A percentile compares a stretch with the other conserved stretches of the same genome.
Conservation (phyloP, 306 rosid genomes). For the Lathyrus aphaca region DNA sequence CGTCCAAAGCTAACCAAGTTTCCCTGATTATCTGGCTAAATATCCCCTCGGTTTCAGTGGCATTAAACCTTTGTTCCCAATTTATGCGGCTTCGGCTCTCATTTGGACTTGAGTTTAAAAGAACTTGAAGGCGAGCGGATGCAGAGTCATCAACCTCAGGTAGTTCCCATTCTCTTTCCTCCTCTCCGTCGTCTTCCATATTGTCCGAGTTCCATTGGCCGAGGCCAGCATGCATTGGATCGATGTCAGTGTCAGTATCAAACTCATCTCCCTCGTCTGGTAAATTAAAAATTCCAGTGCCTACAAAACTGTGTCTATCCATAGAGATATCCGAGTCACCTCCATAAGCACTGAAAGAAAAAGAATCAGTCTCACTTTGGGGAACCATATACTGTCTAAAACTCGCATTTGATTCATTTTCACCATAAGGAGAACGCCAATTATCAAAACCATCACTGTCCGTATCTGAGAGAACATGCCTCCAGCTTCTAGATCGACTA, state of each 20-base stretch:
- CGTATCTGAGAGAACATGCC: conserved; percentile 66
- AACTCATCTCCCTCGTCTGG: conserved; percentile 54
- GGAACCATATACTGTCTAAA: conserved; percentile 56
- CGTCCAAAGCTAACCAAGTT: conserved; percentile 53
- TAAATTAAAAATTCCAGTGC: conserved; percentile 53
- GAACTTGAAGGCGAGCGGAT: conserved; percentile 47
- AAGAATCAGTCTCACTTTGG: conserved; percentile 66
- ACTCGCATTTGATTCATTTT: conserved; percentile 73
- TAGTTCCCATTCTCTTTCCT: conserved; percentile 57
- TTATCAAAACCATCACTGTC: conserved; percentile 84
- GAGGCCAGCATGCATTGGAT: conserved; percentile 91
- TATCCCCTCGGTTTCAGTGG: conserved; percentile 56
- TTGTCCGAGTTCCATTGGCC: conserved; percentile 72
- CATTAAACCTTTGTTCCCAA: conserved; percentile 49
- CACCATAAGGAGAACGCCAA: conserved; percentile 64
- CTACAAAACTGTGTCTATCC: conserved; percentile 74
- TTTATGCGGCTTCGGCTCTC: conserved; percentile 42
- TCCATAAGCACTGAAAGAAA: conserved; percentile 72
- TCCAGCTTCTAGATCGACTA: conserved; percentile 73
- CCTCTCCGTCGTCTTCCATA: conserved; percentile 49
- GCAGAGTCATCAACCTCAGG: conserved; percentile 61
- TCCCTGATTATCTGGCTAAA: conserved; percentile 48
- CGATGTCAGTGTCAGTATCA: conserved; percentile 85
- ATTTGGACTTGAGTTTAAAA: conserved; percentile 48
- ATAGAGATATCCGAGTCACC: conserved; percentile 87